Evolutionary conservation across 768 basidiomycete species (phyloP), one percentile per base, ranked within the genome.

Genomic region (Tephrocybe rancida): DNA sequence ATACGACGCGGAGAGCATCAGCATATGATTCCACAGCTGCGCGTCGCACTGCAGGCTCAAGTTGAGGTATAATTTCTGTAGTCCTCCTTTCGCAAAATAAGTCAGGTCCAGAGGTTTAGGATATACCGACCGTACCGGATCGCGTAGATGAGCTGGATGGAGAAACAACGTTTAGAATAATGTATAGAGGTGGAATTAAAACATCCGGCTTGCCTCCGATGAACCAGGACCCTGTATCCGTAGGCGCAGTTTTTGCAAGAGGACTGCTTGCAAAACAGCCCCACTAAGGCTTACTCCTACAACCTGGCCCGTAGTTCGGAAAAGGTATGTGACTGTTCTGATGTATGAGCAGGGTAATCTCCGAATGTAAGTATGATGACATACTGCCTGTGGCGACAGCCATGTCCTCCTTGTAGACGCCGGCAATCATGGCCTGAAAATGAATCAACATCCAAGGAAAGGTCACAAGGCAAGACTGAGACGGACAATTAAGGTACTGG

Each of bases 251-350:
- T 90, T 84, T 44, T 75, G 69, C 25, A 86, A 72, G 35, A 99
- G 77, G 30, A 96, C 79, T 5, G 83, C 81, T 70, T 99, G 96
- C 27, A 95, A 73, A 24, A 98, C 68, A 0, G 92, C 88, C 19
- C 93, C 91, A 61, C 86, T 87, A 42, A 95, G 74, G 62, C 91
- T 90, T 49, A 99, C 96, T 30, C 96, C 97, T 50, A 98, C 79
- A 21, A 97, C 97, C 75, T 98, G 96, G 2, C 95, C 95, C 16
- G 92, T 90, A 7, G 93, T 95, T 58, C 95, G 78, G 77, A 95
- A 96, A 43, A 97, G 78, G 70, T 98, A 98, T 27, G 90, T 91
- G 62, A 95, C 94, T 96, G 13, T 18, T 21, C 27, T 8, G 19
- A 41, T 30, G 13, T 21, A 34, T 49, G 10, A 48, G 55, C 42